Evolutionary conservation across 768 basidiomycete genomes (phyloP), one percentile per base, ranked within the genome.

Genomic region (Tephrocybe sp.): DNA sequence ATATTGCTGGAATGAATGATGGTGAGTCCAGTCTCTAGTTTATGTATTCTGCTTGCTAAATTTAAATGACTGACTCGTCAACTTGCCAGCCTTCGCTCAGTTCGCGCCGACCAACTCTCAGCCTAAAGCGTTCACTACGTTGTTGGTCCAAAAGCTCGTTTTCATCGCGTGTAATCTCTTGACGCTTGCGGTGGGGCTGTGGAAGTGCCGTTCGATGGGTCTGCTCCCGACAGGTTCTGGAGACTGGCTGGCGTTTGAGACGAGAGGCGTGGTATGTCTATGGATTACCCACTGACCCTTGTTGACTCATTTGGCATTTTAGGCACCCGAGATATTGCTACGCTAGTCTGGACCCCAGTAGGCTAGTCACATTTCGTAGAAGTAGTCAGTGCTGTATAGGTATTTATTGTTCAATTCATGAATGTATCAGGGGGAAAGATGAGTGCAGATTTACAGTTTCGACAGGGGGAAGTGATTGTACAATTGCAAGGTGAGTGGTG

Each of bases 161-260:
- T 93, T 87, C 60, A 53, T 93, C 1, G 65, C 78, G 1, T 90
- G 87, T 66, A 92, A 92, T 61, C 46, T 89, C 4, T 63, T 87
- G 47, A 95, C 92, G 0, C 76, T 97, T 15, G 82, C 73, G 5
- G 83, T 97, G 24, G 94, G 94, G 0, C 66, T 97, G 22, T 98
- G 89, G 87, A 98, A 98, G 67, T 96, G 93, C 68, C 83, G 84
- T 26, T 81, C 86, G 0, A 94, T 98, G 92, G 94, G 94, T 0
- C 73, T 98, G 44, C 69, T 98, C 15, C 94, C 94, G 0, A 87
- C 84, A 1, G 92, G 95, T 1, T 90, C 92, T 0, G 92, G 88
- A 1, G 95, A 98, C 69, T 98, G 94, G 92, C 71, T 96, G 44
- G 92, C 91, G 12, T 98, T 98, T 57, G 94, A 96, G 72, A 86